Percentiles rank a stretch among this genome's conserved stretches.
phyloP scores from a whole-genome alignment of 2,329 filamentous ascomycete species.

The Endocalyx cinctus region DNA sequence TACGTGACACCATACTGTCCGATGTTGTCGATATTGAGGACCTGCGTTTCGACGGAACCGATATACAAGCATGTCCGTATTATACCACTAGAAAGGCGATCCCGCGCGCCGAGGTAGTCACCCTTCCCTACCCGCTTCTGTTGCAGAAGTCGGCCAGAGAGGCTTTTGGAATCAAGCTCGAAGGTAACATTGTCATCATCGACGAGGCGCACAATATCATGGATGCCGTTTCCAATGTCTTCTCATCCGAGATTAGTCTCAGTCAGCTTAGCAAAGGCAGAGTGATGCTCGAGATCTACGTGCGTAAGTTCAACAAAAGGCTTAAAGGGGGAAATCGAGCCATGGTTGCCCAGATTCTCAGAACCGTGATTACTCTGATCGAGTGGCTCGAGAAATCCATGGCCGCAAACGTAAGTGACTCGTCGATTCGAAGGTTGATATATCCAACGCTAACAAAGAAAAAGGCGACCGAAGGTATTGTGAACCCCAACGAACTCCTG shows the following conservation, averaged over 20 bases:
- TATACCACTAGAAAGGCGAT: slow-evolving; percentile 88
- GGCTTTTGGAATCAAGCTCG: slow-evolving; percentile 78
- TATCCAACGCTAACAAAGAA: no score
- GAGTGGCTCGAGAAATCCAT: slow-evolving; percentile 59
- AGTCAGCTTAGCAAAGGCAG: slow-evolving; percentile 68
- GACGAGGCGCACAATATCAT: slow-evolving; percentile 98
- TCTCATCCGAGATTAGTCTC: slow-evolving; percentile 73
- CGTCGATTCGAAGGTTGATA: no score
- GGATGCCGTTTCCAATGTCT: slow-evolving; percentile 84
- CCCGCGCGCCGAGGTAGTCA: slow-evolving; percentile 82
- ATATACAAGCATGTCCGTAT: slow-evolving; percentile 83
- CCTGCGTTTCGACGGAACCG: slow-evolving; percentile 70
- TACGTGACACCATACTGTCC: slow-evolving; percentile 79
- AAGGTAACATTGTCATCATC: slow-evolving; percentile 87
- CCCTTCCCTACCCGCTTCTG: slow-evolving; percentile 85
- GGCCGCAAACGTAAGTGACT: slow-evolving; percentile 39
- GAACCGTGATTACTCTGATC: slow-evolving; percentile 74
- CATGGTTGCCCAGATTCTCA: slow-evolving; percentile 82
- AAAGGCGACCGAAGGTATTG: no score
- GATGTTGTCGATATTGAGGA: slow-evolving; percentile 93
- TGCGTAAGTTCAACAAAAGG: slow-evolving; percentile 81
- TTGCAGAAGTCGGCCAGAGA: slow-evolving; percentile 84
- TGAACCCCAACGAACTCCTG: slow-evolving; percentile 68
- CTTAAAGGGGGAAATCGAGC: slow-evolving; percentile 88
- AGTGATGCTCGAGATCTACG: slow-evolving; percentile 73